Base-by-base conservation (phyloP, 2,329 filamentous ascomycete species). In the Capronia coronata region DNA sequence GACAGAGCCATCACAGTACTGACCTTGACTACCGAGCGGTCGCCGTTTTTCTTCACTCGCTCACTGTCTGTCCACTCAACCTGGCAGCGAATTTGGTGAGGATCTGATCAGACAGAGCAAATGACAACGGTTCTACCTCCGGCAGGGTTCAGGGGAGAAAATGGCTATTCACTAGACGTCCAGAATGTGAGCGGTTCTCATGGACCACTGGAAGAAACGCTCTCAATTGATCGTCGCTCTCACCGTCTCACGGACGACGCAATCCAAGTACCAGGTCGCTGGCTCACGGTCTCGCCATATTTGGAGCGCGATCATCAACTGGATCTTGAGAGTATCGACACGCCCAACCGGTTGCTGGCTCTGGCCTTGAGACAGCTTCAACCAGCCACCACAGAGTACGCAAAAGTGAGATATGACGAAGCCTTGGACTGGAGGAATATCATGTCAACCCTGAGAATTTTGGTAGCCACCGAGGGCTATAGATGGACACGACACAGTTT, bases 361-460 rank as follows among this genome's bases (percentile, higher is more conserved):
- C 75, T 80, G 52, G 85, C 88, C 1, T 72, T 95, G 51, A 78
- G 78, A 22, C 70, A 72, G 11, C 73, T 95, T 57, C 73, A 72
- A 51, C 79, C 80, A 30, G 70, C 80, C 14, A 77, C 81, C 1
- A 65, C 74, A 6, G 83, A 89, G 64, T 95, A 94, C 68, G 86
- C 88, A 49, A 89, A 82, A 1, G 81, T 83, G 1, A 72, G 78
- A 0, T 95, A 94, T 67, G 67, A 73, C 2, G 76, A 82, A 1
- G 81, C 81, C 0, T 90, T 95, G 71, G 94, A 94, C 67, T 93
- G 87, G 82, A 69, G 77, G 35, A 75, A 88, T 11, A 71, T 93
- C 9, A 64, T 68, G 25, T 67, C 70, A 2, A 70, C 76, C 25
- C 68, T 93, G 44, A 74, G 69, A 49, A 62, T 70, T 1, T 70